Evolutionary conservation across 2,329 filamentous ascomycete species (phyloP).

Genomic region (Aspergillus calidoustus): DNA sequence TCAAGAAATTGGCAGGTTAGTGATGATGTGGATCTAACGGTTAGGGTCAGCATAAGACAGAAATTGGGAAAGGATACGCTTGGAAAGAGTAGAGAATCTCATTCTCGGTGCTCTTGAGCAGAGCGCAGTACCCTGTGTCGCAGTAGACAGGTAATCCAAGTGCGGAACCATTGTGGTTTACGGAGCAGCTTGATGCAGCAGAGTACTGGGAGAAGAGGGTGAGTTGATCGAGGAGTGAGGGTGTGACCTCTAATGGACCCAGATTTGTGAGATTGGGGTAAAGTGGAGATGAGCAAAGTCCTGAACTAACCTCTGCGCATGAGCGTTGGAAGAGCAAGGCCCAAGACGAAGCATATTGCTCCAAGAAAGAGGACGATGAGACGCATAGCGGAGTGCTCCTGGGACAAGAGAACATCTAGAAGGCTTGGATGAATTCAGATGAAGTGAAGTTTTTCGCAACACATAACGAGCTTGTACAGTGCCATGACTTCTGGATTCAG

Average conservation of each 20-base stretch:
- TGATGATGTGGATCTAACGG: neutral
- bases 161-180: slow-evolving; percentile 46
- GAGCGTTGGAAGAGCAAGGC: too few relatives aligned
- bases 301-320: neutral
- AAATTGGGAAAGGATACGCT: slow-evolving; percentile 35
- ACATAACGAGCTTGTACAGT: too few relatives aligned
- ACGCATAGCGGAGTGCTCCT: neutral
- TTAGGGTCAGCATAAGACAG: too few relatives aligned
- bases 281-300: neutral
- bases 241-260: slow-evolving; percentile 3
- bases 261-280: neutral
- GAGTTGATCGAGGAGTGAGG: slow-evolving; percentile 25
- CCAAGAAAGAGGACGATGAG: neutral
- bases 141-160: slow-evolving; percentile 49
- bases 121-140: slow-evolving; percentile 47
- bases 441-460: too few relatives aligned
- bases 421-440: too few relatives aligned
- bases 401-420: too few relatives aligned
- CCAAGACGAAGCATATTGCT: neutral
- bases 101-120: slow-evolving; percentile 49
- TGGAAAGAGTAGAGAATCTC: slow-evolving; percentile 50
- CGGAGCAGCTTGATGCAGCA: slow-evolving; percentile 53
- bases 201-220: slow-evolving; percentile 54
- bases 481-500: too few relatives aligned
- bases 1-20: neutral